A percentile compares a stretch with the other conserved stretches of the same genome.
phyloP scores from a whole-genome alignment of 352 stramenopile species.

The Plasmopara halstedii region DNA sequence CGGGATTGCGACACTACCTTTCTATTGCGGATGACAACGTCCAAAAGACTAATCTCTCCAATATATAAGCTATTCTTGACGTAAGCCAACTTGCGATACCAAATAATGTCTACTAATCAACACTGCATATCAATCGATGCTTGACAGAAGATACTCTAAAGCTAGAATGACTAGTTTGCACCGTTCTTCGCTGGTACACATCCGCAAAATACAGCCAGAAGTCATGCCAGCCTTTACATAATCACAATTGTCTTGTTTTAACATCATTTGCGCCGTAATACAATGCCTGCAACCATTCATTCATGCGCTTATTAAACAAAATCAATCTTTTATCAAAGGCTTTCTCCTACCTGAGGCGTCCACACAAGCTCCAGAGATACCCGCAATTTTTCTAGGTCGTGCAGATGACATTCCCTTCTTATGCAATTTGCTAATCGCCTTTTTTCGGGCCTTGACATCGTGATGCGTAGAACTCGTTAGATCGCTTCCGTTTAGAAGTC shows the following conservation, averaged over 20 bases:
- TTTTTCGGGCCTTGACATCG: constrained; percentile 30
- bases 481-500: constrained; percentile 16
- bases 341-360: constrained; percentile 22
- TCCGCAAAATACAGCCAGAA: neutral
- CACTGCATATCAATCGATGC: too few species aligned
- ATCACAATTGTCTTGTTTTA: neutral
- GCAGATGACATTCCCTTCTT: constrained; percentile 24
- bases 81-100: too few species aligned
- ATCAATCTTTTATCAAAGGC: constrained; percentile 12
- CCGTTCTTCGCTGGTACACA: neutral
- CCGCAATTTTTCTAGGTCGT: constrained; percentile 17
- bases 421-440: constrained; percentile 6
- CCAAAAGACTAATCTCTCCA: too few species aligned
- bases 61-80: too few species aligned
- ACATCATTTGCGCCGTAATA: constrained; percentile 20
- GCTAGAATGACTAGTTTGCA: neutral
- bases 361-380: constrained; percentile 15
- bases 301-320: neutral
- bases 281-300: constrained; percentile 8
- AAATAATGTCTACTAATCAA: too few species aligned
- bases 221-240: neutral
- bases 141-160: too few species aligned
- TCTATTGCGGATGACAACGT: too few species aligned
- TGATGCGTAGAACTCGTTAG: constrained; percentile 30
- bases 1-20: too few species aligned